Evolutionary conservation across 2,329 filamentous ascomycete species (phyloP).

Genomic region (Talaromyces sp.): DNA sequence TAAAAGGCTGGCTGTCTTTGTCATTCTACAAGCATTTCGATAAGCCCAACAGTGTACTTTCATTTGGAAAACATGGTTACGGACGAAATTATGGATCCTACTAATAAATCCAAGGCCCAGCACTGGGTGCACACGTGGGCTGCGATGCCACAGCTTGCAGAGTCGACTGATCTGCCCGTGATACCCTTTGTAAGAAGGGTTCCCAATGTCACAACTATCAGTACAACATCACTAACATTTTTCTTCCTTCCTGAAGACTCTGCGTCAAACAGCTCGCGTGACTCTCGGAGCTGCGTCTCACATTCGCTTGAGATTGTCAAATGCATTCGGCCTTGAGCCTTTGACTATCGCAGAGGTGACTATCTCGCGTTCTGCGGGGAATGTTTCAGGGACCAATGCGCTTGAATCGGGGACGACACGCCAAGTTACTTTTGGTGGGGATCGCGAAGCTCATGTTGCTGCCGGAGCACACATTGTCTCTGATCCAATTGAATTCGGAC

Average conservation of each 20-base stretch:
- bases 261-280: conserved; percentile 61
- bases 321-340: conserved; percentile 61
- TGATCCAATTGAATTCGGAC: conserved; percentile 57
- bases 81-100: background rate
- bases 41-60: background rate
- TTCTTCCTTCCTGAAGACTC: background rate
- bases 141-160: conserved; percentile 64
- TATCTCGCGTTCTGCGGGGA: conserved; percentile 51
- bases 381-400: conserved; percentile 47
- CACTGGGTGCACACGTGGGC: conserved; percentile 65
- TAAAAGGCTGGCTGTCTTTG: background rate
- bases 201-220: background rate
- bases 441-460: conserved; percentile 50
- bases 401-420: conserved; percentile 54
- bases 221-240: background rate
- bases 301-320: conserved; percentile 62
- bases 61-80: background rate
- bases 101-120: background rate
- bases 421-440: conserved; percentile 58
- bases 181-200: conserved; percentile 52
- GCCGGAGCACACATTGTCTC: conserved; percentile 58
- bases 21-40: too few relatives aligned
- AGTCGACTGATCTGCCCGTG: conserved; percentile 60
- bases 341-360: conserved; percentile 60
- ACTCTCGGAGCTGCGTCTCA: conserved; percentile 54